phyloP scores from a whole-genome alignment of 345 rosid genomes.

The Linum trigynum region DNA sequence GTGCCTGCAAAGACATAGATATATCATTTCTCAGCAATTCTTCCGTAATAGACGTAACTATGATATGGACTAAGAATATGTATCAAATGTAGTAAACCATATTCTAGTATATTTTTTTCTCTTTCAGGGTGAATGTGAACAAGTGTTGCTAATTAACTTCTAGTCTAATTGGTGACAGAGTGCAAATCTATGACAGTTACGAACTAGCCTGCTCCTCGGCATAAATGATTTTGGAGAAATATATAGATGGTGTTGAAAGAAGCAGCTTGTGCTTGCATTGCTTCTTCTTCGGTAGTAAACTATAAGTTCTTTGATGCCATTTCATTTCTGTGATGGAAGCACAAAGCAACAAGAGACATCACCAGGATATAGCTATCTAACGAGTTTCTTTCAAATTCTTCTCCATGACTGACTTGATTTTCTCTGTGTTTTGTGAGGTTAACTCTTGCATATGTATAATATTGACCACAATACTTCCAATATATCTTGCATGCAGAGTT shows the following conservation, averaged over 20 bases:
- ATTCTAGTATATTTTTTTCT: not conserved
- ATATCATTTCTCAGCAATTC: not conserved
- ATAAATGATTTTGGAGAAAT: not conserved
- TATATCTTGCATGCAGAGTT: constrained; percentile 50
- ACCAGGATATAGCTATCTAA: not conserved
- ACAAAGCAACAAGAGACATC: not conserved
- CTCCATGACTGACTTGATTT: not conserved
- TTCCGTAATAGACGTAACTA: not conserved
- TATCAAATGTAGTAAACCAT: not conserved
- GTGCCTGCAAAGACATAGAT: too few species aligned
- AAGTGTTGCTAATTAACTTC: not conserved
- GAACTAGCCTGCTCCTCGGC: not conserved
- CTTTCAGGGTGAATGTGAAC: not conserved
- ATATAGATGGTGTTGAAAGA: not conserved
- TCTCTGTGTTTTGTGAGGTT: not conserved
- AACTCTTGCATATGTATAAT: not conserved
- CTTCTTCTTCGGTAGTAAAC: not conserved
- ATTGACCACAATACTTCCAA: constrained; percentile 10
- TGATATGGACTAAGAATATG: not conserved
- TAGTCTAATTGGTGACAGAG: not conserved
- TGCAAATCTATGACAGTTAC: not conserved
- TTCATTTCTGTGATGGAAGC: not conserved
- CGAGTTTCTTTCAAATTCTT: not conserved
- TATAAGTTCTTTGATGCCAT: not conserved
- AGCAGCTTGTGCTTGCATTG: not conserved